Conservation (phyloP, 495 filamentous ascomycete species). For the Daldinia vernicosa region DNA sequence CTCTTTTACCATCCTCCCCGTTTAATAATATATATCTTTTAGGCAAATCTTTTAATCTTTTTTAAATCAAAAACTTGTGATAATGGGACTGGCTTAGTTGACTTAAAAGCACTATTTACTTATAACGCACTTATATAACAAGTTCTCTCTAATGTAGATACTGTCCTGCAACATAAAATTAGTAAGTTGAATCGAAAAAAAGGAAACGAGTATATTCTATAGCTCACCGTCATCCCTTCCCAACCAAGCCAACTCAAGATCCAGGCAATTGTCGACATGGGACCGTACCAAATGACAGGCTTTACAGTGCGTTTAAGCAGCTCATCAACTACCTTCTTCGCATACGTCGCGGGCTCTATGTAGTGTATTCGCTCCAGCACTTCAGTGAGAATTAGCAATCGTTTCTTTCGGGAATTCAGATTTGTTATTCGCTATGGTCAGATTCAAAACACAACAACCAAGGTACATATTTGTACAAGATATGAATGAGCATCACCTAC, state of each 20-base stretch:
- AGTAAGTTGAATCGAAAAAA: neutral
- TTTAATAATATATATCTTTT: neutral
- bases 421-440: neutral
- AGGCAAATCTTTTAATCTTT: neutral
- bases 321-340: slow-evolving; percentile 29
- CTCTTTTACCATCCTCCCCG: too few relatives aligned
- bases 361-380: slow-evolving; percentile 6
- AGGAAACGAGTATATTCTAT: neutral
- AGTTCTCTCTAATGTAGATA: slow-evolving; percentile 25
- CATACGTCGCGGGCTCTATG: slow-evolving; percentile 28
- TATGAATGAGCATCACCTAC: neutral
- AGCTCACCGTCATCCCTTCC: slow-evolving; percentile 44
- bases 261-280: slow-evolving; percentile 35
- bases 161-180: slow-evolving; percentile 11
- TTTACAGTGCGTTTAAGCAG: slow-evolving; percentile 31
- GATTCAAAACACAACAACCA: neutral
- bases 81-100: neutral
- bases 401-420: neutral
- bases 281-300: slow-evolving; percentile 37
- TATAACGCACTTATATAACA: slow-evolving; percentile 14
- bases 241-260: slow-evolving; percentile 43
- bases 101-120: neutral
- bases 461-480: neutral
- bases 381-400: neutral
- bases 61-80: neutral